These are phyloP conservation scores for Zymoseptoria brevis DNA, from an alignment of 2,329 filamentous ascomycete genomes.

Conservation along the genomic window DNA sequence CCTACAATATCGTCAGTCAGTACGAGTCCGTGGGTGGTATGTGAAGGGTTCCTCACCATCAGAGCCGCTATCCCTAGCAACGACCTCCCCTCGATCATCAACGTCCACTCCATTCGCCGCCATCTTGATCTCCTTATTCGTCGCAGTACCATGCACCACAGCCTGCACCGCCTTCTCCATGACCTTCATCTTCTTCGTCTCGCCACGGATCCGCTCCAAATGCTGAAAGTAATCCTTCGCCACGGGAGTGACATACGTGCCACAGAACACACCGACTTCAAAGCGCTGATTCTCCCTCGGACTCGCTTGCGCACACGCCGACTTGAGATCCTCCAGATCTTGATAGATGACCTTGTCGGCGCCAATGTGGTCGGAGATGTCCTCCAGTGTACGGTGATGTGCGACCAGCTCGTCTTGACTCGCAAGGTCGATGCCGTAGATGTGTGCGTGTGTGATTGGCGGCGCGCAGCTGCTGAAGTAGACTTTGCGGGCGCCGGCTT, in stretches of 20 bases:
- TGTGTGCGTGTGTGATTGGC: slow-evolving; percentile 73
- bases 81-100: slow-evolving; percentile 48
- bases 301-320: slow-evolving; percentile 65
- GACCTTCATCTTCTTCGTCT: slow-evolving; percentile 60
- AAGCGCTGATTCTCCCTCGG: slow-evolving; percentile 58
- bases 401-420: slow-evolving; percentile 64
- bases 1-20: slow-evolving; percentile 13
- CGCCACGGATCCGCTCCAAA: slow-evolving; percentile 62
- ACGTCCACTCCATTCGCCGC: slow-evolving; percentile 55
- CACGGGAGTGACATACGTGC: slow-evolving; percentile 75
- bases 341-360: slow-evolving; percentile 73
- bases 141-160: slow-evolving; percentile 55
- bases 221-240: slow-evolving; percentile 75
- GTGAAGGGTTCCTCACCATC: slow-evolving; percentile 7
- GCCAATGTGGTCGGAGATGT: slow-evolving; percentile 60
- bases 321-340: slow-evolving; percentile 68
- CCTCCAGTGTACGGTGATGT: slow-evolving; percentile 53
- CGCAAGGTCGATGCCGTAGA: slow-evolving; percentile 74
- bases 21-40: neutral
- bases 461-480: slow-evolving; percentile 78
- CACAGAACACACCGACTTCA: slow-evolving; percentile 87
- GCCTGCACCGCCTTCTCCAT: slow-evolving; percentile 57
- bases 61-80: slow-evolving; percentile 39
- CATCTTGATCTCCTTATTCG: slow-evolving; percentile 53
- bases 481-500: slow-evolving; percentile 73